These are phyloP conservation scores for Aphanomyces astaci DNA, from an alignment of 352 stramenopile species.

Conservation along the genomic window DNA sequence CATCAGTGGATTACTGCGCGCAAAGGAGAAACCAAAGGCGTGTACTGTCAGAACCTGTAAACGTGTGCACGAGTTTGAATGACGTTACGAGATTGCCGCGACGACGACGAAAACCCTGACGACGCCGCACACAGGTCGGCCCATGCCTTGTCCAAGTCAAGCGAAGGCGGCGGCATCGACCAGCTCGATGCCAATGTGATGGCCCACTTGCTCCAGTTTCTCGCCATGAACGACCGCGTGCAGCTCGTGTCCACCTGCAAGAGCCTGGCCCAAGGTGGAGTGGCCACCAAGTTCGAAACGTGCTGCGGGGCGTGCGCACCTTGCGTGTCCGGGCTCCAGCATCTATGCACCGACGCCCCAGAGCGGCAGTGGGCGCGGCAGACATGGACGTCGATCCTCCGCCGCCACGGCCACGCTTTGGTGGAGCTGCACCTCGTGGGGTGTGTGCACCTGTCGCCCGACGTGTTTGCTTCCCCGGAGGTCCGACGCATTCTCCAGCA, in stretches of 20 bases:
- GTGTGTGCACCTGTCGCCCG: conserved; percentile 39
- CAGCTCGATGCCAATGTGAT: conserved; percentile 34
- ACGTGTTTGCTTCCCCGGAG: conserved; percentile 2
- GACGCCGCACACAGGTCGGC: not conserved
- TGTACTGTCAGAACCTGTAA: conserved; percentile 60
- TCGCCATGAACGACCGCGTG: conserved; percentile 50
- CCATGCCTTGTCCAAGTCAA: not conserved
- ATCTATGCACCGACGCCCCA: conserved; percentile 48
- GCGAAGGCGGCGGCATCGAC: not conserved
- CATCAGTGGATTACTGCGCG: conserved; percentile 86
- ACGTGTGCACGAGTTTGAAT: not conserved
- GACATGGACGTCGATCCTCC: conserved; percentile 57
- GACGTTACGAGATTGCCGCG: conserved; percentile 14
- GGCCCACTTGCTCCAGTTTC: conserved; percentile 48
- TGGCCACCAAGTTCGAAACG: conserved; percentile 38
- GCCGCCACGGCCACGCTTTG: conserved; percentile 30
- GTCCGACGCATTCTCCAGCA: not conserved
- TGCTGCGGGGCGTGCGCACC: conserved; percentile 50
- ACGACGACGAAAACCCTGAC: not conserved
- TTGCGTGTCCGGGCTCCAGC: conserved; percentile 36
- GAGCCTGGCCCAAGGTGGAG: conserved; percentile 33
- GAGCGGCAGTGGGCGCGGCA: conserved; percentile 22
- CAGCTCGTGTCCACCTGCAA: conserved; percentile 38
- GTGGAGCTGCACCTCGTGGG: conserved; percentile 46
- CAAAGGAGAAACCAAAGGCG: conserved; percentile 78